Evolutionary conservation across 768 basidiomycete species (phyloP).

Genomic region (Kwoniella heveanensis): DNA sequence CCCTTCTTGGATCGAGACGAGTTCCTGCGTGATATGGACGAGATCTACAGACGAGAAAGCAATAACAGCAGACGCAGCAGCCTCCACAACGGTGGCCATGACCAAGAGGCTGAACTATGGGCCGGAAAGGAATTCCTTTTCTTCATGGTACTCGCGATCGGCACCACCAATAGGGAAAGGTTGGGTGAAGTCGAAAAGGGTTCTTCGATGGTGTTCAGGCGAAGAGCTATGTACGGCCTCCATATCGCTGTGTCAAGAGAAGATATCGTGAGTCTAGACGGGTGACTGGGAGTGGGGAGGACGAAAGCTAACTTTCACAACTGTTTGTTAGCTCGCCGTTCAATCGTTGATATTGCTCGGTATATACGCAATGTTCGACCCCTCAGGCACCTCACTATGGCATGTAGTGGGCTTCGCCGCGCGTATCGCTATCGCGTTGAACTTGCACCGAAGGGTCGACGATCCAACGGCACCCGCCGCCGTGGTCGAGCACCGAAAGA

Average conservation of each 20-base stretch:
- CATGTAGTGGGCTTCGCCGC: slow-evolving; percentile 39
- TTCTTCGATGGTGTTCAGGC: slow-evolving; percentile 16
- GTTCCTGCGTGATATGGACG: slow-evolving; percentile 29
- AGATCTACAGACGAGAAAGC: slow-evolving; percentile 20
- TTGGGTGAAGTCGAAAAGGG: slow-evolving; percentile 26
- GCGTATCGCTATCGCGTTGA: slow-evolving; percentile 30
- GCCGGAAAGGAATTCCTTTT: slow-evolving; percentile 36
- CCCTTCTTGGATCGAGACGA: slow-evolving; percentile 33
- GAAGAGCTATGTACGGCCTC: slow-evolving; percentile 25
- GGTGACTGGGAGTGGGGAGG: too few relatives aligned
- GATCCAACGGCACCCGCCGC: slow-evolving; percentile 13
- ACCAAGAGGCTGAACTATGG: slow-evolving; percentile 4
- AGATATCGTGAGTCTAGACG: too few relatives aligned
- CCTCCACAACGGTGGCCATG: background rate
- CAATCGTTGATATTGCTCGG: slow-evolving; percentile 34
- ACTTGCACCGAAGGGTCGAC: slow-evolving; percentile 32
- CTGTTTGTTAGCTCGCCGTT: slow-evolving; percentile 26
- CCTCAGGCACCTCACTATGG: slow-evolving; percentile 33
- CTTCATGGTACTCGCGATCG: slow-evolving; percentile 42
- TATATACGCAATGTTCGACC: slow-evolving; percentile 35
- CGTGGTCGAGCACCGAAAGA: slow-evolving; percentile 23
- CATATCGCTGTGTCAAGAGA: slow-evolving; percentile 20
- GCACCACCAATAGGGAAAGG: slow-evolving; percentile 29
- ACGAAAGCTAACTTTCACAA: background rate
- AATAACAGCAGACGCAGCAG: background rate